These are phyloP conservation scores for Xylariaceae sp. DNA, from an alignment of 2,329 filamentous ascomycete species.

Conservation along the genomic window DNA sequence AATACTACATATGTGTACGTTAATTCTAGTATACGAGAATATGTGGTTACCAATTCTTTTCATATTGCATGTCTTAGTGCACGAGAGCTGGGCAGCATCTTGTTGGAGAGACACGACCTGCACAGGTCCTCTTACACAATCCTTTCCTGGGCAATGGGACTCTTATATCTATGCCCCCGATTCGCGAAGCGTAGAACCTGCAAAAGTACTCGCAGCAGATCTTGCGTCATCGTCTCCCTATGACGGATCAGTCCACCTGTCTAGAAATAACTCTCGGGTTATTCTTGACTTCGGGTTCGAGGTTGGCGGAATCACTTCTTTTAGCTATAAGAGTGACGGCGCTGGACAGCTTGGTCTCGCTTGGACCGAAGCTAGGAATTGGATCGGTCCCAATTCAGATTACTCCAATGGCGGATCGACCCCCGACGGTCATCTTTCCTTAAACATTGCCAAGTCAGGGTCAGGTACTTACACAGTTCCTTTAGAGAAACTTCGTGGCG, in stretches of 20 bases:
- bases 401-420: constrained; percentile 53
- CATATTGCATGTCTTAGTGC: not conserved
- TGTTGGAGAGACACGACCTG: constrained; percentile 17
- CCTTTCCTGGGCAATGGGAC: constrained; percentile 19
- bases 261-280: not conserved
- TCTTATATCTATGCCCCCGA: constrained; percentile 12
- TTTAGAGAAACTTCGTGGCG: constrained; percentile 53
- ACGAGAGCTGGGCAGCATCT: not conserved
- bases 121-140: constrained; percentile 7
- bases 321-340: constrained; percentile 53
- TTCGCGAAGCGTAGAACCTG: constrained; percentile 9
- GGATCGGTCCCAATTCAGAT: constrained; percentile 54
- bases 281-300: constrained; percentile 66
- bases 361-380: constrained; percentile 55
- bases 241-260: not conserved
- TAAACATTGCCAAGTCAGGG: constrained; percentile 41
- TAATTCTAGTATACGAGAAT: too few species aligned
- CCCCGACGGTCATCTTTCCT: constrained; percentile 54
- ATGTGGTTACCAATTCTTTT: not conserved
- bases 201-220: constrained; percentile 3
- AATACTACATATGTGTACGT: too few species aligned
- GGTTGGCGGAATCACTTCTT: constrained; percentile 60
- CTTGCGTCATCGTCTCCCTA: not conserved
- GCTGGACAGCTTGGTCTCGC: constrained; percentile 50
- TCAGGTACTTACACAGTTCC: constrained; percentile 39